Evolutionary conservation across 2,329 filamentous ascomycete genomes (phyloP).

Genomic region (Fusarium palustre): DNA sequence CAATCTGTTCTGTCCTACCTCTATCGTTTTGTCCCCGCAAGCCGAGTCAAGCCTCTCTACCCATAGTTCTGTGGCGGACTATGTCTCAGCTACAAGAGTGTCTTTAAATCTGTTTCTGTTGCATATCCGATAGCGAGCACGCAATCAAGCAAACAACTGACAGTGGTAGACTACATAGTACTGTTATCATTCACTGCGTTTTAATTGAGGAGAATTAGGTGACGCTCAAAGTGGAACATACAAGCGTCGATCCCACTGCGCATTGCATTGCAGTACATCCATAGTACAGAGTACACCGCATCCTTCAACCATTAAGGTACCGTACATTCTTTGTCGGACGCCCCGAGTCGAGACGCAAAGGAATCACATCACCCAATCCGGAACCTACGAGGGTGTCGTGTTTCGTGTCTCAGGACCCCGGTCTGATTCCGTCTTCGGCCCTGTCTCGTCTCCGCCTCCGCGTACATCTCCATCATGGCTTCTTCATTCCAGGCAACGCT

Average conservation of each 20-base stretch:
- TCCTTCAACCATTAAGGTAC: conserved; percentile 25
- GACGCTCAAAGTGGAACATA: conserved; percentile 38
- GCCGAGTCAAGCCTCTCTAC: conserved; percentile 18
- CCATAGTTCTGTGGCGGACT: conserved; percentile 47
- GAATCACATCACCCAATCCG: conserved; percentile 31
- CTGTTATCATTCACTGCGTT: conserved; percentile 4
- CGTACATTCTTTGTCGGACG: conserved; percentile 25
- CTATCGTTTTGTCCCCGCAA: not conserved
- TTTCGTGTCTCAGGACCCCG: conserved; percentile 32
- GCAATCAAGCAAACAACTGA: not conserved
- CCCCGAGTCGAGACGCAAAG: conserved; percentile 32
- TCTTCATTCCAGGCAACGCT: conserved; percentile 52
- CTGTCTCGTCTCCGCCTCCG: conserved; percentile 11
- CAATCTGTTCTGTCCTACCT: not conserved
- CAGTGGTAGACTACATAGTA: conserved; percentile 1
- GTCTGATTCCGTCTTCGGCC: conserved; percentile 27
- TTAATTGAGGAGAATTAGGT: conserved; percentile 27
- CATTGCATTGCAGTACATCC: conserved; percentile 26
- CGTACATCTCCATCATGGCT: conserved; percentile 37
- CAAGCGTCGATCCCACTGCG: conserved; percentile 36
- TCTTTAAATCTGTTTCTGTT: conserved; percentile 38
- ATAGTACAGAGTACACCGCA: conserved; percentile 37
- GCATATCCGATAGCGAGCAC: conserved; percentile 1
- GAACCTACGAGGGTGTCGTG: conserved; percentile 39
- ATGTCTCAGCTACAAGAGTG: conserved; percentile 53